phyloP scores from a whole-genome alignment of 192 early-diverging fungal genomes.

The Gonapodya prolifera region DNA sequence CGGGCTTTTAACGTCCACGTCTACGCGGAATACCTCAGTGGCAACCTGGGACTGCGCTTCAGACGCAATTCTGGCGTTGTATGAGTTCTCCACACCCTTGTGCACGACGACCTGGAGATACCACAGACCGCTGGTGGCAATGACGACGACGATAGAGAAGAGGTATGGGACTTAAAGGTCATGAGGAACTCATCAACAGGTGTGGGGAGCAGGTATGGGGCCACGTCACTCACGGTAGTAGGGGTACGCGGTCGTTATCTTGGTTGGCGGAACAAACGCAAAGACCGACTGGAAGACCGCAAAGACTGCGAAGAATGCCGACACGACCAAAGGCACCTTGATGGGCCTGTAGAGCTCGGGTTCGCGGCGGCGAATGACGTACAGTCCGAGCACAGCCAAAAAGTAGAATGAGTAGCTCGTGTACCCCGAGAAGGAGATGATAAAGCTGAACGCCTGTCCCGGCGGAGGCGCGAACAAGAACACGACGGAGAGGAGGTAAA shows the following conservation, averaged over 20 bases:
- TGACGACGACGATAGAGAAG: neutral
- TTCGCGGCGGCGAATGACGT: slow-evolving; percentile 27
- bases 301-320: slow-evolving; percentile 31
- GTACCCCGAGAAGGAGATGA: slow-evolving; percentile 45
- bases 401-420: slow-evolving; percentile 50
- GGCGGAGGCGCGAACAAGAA: slow-evolving; percentile 41
- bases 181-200: neutral
- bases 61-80: neutral
- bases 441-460: slow-evolving; percentile 43
- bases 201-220: neutral
- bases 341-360: slow-evolving; percentile 32
- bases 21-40: neutral
- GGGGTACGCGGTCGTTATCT: neutral
- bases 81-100: neutral
- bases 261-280: slow-evolving; percentile 38
- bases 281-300: slow-evolving; percentile 35
- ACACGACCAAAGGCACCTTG: slow-evolving; percentile 26
- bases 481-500: slow-evolving; percentile 22
- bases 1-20: neutral
- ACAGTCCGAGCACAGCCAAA: slow-evolving; percentile 33
- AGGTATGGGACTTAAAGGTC: neutral
- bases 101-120: neutral
- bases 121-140: neutral
- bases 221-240: neutral
- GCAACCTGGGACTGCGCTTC: neutral